phyloP scores from a whole-genome alignment of 192 early-diverging fungal genomes.

The Gamsiella multidivaricata region DNA sequence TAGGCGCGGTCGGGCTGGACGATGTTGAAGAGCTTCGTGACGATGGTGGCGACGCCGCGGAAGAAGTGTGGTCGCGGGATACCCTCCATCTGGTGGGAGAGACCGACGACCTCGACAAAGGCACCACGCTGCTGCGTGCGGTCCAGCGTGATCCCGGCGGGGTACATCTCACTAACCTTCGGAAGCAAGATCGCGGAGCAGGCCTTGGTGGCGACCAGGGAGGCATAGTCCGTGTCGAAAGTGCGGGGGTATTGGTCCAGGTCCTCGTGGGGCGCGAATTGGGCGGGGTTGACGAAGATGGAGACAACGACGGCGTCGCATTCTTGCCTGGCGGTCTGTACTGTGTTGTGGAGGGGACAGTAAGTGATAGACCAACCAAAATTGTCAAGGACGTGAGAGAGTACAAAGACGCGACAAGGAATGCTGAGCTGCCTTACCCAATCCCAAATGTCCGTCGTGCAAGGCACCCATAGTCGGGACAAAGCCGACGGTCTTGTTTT shows the following conservation, averaged over 20 bases:
- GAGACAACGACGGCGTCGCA: constrained; percentile 81
- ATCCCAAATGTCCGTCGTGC: constrained; percentile 87
- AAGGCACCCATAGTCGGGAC: constrained; percentile 99
- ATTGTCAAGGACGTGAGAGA: neutral
- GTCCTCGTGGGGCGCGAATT: constrained; percentile 97
- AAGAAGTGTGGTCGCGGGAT: constrained; percentile 94
- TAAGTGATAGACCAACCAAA: too few species aligned
- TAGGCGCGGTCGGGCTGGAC: constrained; percentile 83
- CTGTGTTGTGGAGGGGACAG: constrained; percentile 29
- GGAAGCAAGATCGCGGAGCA: constrained; percentile 72
- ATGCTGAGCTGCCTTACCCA: too few species aligned
- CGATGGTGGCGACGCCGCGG: constrained; percentile 95
- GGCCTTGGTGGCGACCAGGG: constrained; percentile 64
- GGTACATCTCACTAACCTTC: constrained; percentile 92
- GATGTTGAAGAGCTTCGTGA: constrained; percentile 93
- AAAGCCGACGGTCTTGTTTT: constrained; percentile 81
- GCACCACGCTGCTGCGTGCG: constrained; percentile 82
- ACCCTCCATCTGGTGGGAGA: constrained; percentile 95
- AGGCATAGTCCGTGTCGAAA: constrained; percentile 76
- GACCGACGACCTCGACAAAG: constrained; percentile 92
- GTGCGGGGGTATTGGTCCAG: constrained; percentile 91
- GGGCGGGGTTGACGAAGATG: constrained; percentile 99
- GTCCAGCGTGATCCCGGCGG: constrained; percentile 87
- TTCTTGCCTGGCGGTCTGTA: constrained; percentile 62
- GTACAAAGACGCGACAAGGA: too few species aligned